Conservation (phyloP, 2,329 filamentous ascomycete genomes). For the Fusarium nygamai region DNA sequence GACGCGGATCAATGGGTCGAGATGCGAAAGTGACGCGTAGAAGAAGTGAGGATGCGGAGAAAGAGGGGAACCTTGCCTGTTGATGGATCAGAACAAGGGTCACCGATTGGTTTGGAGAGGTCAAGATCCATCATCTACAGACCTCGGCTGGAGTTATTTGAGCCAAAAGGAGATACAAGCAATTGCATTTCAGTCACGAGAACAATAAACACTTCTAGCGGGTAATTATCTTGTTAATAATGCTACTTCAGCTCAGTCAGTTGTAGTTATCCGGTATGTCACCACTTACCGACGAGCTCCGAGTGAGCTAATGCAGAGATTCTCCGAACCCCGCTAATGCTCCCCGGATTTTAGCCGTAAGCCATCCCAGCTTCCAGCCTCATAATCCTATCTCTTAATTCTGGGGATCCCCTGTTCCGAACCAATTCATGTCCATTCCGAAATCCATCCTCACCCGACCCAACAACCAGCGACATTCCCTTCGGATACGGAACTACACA, state of each 20-base stretch:
- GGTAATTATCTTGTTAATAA: no score
- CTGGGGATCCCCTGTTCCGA: slow-evolving; percentile 9
- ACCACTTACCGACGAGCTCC: not conserved
- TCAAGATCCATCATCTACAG: not conserved
- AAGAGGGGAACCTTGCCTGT: not conserved
- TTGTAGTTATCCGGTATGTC: not conserved
- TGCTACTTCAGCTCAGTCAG: not conserved
- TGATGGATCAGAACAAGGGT: not conserved
- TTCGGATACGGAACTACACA: not conserved
- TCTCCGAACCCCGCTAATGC: not conserved
- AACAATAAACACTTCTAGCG: not conserved
- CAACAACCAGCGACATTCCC: not conserved
- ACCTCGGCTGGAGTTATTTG: not conserved
- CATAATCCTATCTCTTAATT: not conserved
- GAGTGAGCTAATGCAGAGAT: not conserved
- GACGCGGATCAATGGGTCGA: slow-evolving; percentile 42
- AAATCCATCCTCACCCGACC: not conserved
- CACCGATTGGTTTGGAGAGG: slow-evolving; percentile 20
- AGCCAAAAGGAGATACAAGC: not conserved
- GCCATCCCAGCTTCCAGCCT: not conserved
- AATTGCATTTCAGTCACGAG: not conserved
- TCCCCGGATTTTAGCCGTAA: not conserved
- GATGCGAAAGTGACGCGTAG: slow-evolving; percentile 35
- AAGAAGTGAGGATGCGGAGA: not conserved
- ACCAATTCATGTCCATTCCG: slow-evolving; percentile 18